phyloP scores from a whole-genome alignment of 768 basidiomycete genomes.

The Peribolospora baueri region DNA sequence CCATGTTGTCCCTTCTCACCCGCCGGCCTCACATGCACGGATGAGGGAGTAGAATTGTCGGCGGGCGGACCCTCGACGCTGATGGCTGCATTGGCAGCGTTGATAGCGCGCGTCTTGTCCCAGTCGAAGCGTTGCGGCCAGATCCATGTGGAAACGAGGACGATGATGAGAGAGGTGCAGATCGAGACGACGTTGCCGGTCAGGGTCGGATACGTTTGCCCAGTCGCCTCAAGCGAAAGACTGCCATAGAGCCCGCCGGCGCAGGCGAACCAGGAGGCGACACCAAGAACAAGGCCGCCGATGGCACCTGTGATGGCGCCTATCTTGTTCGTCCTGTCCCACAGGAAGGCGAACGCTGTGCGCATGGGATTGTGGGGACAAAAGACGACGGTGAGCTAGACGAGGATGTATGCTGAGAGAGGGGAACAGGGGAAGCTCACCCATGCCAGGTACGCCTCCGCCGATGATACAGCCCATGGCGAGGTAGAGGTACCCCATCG shows the following conservation, averaged over 20 bases:
- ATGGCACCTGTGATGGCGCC: slow-evolving; percentile 53
- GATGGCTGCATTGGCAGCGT: slow-evolving; percentile 19
- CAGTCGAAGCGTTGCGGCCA: slow-evolving; percentile 59
- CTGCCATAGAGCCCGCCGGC: slow-evolving; percentile 6
- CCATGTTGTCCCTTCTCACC: slow-evolving; percentile 18
- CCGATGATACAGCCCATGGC: slow-evolving; percentile 63
- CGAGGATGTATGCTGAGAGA: slow-evolving; percentile 5
- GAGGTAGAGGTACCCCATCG: slow-evolving; percentile 82
- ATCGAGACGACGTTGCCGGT: slow-evolving; percentile 14
- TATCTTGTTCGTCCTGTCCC: slow-evolving; percentile 58
- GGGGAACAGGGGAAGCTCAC: slow-evolving; percentile 25
- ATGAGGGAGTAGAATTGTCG: slow-evolving; percentile 6
- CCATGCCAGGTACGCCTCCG: slow-evolving; percentile 30
- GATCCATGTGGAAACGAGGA: slow-evolving; percentile 23
- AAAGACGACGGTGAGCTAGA: background rate
- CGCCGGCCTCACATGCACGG: slow-evolving; percentile 9
- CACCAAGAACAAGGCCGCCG: slow-evolving; percentile 39
- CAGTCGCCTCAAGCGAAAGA: background rate
- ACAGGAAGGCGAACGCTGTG: slow-evolving; percentile 61
- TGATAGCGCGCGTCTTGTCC: slow-evolving; percentile 53
- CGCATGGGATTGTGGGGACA: background rate
- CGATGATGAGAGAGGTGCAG: slow-evolving; percentile 10
- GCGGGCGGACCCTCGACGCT: slow-evolving; percentile 4
- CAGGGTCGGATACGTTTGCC: background rate
- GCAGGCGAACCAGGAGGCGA: slow-evolving; percentile 51